Percentiles rank a stretch among this genome's conserved stretches.
Evolutionary conservation across 768 basidiomycete genomes (phyloP).

Genomic region (Suillus plorans): DNA sequence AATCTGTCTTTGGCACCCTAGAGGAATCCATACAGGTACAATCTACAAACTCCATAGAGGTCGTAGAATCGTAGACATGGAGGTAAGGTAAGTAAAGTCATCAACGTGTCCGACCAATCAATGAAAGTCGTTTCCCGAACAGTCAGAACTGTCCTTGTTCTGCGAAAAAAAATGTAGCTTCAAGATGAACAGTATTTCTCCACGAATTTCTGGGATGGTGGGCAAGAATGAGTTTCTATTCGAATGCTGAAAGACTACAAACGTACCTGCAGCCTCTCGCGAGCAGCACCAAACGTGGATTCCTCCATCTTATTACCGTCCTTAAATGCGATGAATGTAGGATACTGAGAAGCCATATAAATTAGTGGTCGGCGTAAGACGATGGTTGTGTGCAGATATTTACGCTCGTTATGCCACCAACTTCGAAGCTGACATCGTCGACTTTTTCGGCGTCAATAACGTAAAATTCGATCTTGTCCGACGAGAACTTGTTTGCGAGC

Average conservation of each 20-base stretch:
- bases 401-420: constrained; percentile 27
- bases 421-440: constrained; percentile 48
- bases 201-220: not conserved
- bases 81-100: not conserved
- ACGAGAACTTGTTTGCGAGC: constrained; percentile 11
- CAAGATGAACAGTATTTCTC: constrained; percentile 1
- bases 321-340: constrained; percentile 7
- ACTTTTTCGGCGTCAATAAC: constrained; percentile 70
- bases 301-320: constrained; percentile 7
- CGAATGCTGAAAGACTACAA: not conserved
- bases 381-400: not conserved
- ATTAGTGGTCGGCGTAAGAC: not conserved
- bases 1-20: not conserved
- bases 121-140: not conserved
- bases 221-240: not conserved
- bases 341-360: not conserved
- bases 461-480: constrained; percentile 51
- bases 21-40: not conserved
- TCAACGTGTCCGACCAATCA: not conserved
- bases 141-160: not conserved
- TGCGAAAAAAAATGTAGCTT: not conserved
- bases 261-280: constrained; percentile 2
- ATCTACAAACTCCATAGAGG: not conserved
- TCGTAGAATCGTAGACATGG: not conserved
- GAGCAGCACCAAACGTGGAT: not conserved